Conservation (phyloP, 163 green algal genomes). For the Volvox carteri region DNA sequence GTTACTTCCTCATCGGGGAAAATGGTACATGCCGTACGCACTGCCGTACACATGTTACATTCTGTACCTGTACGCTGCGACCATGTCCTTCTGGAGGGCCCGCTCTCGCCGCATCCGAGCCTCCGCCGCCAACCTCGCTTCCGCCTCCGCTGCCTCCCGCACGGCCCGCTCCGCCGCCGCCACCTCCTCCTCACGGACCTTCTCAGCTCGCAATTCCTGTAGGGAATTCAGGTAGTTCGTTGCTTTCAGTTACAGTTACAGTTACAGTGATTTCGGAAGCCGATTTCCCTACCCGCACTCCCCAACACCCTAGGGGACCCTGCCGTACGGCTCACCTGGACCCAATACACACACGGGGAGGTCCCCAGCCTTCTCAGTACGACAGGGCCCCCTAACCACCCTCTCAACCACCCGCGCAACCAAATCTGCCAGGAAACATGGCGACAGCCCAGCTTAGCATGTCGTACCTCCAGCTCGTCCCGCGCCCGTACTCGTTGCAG, state of each 20-base stretch:
- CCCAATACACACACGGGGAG: too few relatives aligned
- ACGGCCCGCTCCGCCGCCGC: conserved; percentile 26
- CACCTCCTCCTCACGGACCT: conserved; percentile 28
- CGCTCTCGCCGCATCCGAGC: not conserved
- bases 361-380: too few relatives aligned
- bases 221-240: too few relatives aligned
- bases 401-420: too few relatives aligned
- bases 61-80: conserved; percentile 48
- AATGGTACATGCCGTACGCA: not conserved
- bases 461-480: conserved; percentile 51
- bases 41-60: too few relatives aligned
- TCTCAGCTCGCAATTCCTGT: conserved; percentile 23
- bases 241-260: not conserved
- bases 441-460: too few relatives aligned
- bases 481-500: conserved; percentile 24
- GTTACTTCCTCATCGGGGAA: too few relatives aligned
- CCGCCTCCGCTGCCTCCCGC: conserved; percentile 36
- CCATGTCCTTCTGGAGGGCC: conserved; percentile 38
- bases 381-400: too few relatives aligned
- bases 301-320: not conserved
- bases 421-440: too few relatives aligned
- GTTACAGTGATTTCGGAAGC: too few relatives aligned
- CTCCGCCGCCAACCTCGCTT: not conserved
- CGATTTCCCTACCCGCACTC: too few relatives aligned
- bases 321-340: too few relatives aligned